Evolutionary conservation across 768 basidiomycete species (phyloP).

Genomic region (Kwoniella europaea): DNA sequence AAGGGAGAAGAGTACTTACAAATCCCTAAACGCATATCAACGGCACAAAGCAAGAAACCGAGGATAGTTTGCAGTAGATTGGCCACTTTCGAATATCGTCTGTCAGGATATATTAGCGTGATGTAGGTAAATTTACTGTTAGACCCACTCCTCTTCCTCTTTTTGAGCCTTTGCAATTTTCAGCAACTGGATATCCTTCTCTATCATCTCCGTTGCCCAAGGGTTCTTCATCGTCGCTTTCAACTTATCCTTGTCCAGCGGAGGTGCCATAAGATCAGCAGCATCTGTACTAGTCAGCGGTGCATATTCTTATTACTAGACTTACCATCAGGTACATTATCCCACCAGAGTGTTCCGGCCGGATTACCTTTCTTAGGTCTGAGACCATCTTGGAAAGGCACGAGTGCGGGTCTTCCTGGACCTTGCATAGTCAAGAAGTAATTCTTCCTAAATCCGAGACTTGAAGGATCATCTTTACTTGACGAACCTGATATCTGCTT

Average conservation of each 20-base stretch:
- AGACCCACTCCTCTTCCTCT: slow-evolving; percentile 47
- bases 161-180: slow-evolving; percentile 43
- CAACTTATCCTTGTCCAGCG: slow-evolving; percentile 49
- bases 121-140: too few relatives aligned
- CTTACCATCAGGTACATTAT: slow-evolving; percentile 56
- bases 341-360: slow-evolving; percentile 57
- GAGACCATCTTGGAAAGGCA: slow-evolving; percentile 57
- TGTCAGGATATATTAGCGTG: slow-evolving; percentile 10
- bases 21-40: slow-evolving; percentile 50
- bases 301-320: not conserved
- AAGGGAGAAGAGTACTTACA: slow-evolving; percentile 29
- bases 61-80: slow-evolving; percentile 55
- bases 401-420: slow-evolving; percentile 55
- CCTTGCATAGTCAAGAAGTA: slow-evolving; percentile 59
- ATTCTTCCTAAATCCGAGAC: slow-evolving; percentile 46
- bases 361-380: slow-evolving; percentile 49
- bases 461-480: slow-evolving; percentile 43
- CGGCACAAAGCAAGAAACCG: slow-evolving; percentile 50
- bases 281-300: slow-evolving; percentile 30
- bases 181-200: slow-evolving; percentile 53
- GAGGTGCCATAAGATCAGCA: slow-evolving; percentile 49
- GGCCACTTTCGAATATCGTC: slow-evolving; percentile 55
- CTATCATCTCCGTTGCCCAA: slow-evolving; percentile 39
- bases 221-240: slow-evolving; percentile 47
- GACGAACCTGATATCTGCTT: slow-evolving; percentile 42